Base-by-base conservation (phyloP, 768 basidiomycete species). In the Tricholomella constricta region DNA sequence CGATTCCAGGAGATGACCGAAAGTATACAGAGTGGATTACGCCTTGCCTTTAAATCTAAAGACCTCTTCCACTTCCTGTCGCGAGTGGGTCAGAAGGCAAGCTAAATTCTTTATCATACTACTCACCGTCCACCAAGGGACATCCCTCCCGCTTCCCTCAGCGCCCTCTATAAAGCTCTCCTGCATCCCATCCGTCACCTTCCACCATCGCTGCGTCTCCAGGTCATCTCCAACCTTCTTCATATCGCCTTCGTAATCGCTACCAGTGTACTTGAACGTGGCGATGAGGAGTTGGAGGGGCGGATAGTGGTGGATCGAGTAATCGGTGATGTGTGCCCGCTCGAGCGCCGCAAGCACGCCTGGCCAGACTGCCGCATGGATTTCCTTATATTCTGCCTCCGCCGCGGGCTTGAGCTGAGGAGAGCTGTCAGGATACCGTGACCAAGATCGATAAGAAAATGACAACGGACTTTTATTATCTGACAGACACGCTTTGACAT, bases 131-230 rank as follows among this genome's bases (percentile, higher is more conserved):
- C 84, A 84, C 90, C 89, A 91, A 52, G 88, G 85, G 11, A 84
- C 69, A 4, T 80, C 82, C 20, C 76, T 77, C 10, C 82, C 88
- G 55, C 88, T 89, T 14, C 89, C 88, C 5, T 73, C 74, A 4
- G 89, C 88, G 34, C 81, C 87, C 3, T 80, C 75, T n/a, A 84
- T 75, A 37, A 91, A 82, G 61, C 83, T 87, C 67, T 86, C 82
- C 68, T 92, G 90, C 88, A 91, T 88, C 4, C 62, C 72, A 65
- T 90, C 89, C 0, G 88, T 91, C 38, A 89, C 65, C 59, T 75
- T 70, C 89, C 90, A 91, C 89, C 89, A 91, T 53, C 78, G 65
- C 65, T 78, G 78, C n/a, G 88, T 91, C 62, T 85, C 83, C 14
- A 80, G 74, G 63, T 89, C 86, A 15, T 81, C 79, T 3, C 77